phyloP scores from a whole-genome alignment of 2,329 filamentous ascomycete genomes.

The Aureobasidium mangrovei region DNA sequence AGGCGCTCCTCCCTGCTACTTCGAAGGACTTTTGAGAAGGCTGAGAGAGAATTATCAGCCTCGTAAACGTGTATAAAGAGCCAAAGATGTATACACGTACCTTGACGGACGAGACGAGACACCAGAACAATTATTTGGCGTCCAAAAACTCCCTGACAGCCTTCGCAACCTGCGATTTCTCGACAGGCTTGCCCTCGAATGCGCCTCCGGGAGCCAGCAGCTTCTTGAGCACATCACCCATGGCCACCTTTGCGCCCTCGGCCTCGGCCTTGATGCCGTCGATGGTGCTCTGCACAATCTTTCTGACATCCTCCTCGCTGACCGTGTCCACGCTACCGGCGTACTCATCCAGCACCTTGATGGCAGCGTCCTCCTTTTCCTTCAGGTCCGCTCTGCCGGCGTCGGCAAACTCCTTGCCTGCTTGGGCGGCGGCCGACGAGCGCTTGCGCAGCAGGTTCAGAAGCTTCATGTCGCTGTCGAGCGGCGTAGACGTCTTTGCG shows the following conservation, averaged over 20 bases:
- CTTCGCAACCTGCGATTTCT: conserved; percentile 52
- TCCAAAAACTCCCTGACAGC: conserved; percentile 44
- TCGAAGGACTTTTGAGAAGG: not conserved
- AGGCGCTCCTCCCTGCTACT: not conserved
- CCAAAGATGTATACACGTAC: not conserved
- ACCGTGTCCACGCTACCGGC: conserved; percentile 50
- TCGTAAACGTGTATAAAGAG: not conserved
- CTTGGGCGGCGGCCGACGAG: conserved; percentile 48
- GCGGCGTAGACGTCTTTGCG: conserved; percentile 62
- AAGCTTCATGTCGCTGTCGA: conserved; percentile 61
- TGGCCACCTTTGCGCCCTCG: conserved; percentile 41
- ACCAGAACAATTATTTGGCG: not conserved
- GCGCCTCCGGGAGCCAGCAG: conserved; percentile 43
- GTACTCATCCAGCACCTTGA: conserved; percentile 58
- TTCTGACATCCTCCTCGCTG: conserved; percentile 49
- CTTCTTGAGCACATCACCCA: conserved; percentile 57
- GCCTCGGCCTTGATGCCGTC: conserved; percentile 37
- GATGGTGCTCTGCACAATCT: conserved; percentile 45
- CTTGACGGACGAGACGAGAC: not conserved
- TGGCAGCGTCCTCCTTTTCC: conserved; percentile 59
- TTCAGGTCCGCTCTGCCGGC: conserved; percentile 61
- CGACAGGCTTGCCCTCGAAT: conserved; percentile 55
- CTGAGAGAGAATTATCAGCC: not conserved
- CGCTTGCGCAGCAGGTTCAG: conserved; percentile 59
- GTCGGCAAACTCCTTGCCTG: conserved; percentile 53